Conservation (phyloP, 2,329 filamentous ascomycete genomes). For the Stromatinia cepivora region DNA sequence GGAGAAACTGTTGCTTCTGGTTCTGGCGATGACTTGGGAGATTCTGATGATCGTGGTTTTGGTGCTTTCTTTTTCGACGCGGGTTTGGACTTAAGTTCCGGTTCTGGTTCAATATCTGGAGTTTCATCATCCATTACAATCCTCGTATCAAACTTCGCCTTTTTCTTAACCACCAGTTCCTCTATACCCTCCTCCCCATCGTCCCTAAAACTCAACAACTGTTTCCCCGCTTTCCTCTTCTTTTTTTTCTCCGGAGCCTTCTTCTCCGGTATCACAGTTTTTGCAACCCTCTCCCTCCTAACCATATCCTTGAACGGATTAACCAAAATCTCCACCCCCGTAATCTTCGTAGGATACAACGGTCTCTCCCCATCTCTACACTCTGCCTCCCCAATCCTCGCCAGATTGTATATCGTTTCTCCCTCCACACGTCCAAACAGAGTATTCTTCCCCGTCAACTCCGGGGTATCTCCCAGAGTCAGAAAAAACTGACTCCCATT, state of each 20-base stretch:
- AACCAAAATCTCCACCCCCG: constrained; percentile 70
- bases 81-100: constrained; percentile 36
- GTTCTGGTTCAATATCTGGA: constrained; percentile 37
- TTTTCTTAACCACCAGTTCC: constrained; percentile 65
- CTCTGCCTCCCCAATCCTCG: constrained; percentile 90
- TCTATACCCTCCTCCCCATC: constrained; percentile 56
- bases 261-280: constrained; percentile 48
- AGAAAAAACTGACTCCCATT: constrained; percentile 99
- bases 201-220: constrained; percentile 74
- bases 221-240: constrained; percentile 74
- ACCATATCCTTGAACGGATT: constrained; percentile 84
- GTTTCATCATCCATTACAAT: constrained; percentile 64
- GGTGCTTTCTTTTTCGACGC: constrained; percentile 39
- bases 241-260: constrained; percentile 54
- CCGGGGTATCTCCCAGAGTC: constrained; percentile 79
- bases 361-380: constrained; percentile 80
- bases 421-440: constrained; percentile 90
- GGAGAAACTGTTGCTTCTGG: constrained; percentile 37
- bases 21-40: constrained; percentile 45
- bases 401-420: constrained; percentile 93
- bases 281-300: constrained; percentile 61
- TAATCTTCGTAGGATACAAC: constrained; percentile 80
- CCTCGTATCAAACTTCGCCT: constrained; percentile 75
- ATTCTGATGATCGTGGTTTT: constrained; percentile 41
- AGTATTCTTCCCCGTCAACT: constrained; percentile 87